Percentiles rank a stretch among this genome's conserved stretches.
Evolutionary conservation across 768 basidiomycete genomes (phyloP).

Genomic region (Boletus eberwhitei): DNA sequence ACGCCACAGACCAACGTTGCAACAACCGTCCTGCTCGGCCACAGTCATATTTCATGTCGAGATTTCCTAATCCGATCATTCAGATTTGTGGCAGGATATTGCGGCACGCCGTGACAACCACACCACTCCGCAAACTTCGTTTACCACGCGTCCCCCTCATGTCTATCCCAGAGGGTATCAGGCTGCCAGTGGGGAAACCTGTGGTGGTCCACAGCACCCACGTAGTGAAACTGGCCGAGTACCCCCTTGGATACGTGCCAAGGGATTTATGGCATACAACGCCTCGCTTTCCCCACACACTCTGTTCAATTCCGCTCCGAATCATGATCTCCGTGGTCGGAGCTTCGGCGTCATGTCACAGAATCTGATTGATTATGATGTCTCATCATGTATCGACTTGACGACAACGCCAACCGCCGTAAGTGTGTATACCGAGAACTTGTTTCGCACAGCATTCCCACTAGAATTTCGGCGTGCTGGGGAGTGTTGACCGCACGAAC

Average conservation of each 20-base stretch:
- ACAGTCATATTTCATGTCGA: background rate
- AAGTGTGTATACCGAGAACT: background rate
- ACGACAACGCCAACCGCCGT: background rate
- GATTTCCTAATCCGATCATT: constrained; percentile 10
- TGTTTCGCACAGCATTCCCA: constrained; percentile 3
- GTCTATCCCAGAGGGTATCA: constrained; percentile 2
- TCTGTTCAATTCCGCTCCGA: constrained; percentile 2
- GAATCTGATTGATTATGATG: background rate
- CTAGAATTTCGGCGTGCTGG: background rate
- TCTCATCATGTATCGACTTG: constrained; percentile 6
- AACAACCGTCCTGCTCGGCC: constrained; percentile 1
- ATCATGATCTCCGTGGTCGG: constrained; percentile 3
- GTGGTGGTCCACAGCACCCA: background rate
- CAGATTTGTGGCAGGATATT: constrained; percentile 6
- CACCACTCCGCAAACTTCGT: background rate
- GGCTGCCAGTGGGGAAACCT: background rate
- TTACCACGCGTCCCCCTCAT: constrained; percentile 10
- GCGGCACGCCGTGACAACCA: constrained; percentile 4
- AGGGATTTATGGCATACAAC: constrained; percentile 1
- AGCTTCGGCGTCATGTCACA: background rate
- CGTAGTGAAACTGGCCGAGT: constrained; percentile 1
- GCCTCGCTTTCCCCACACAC: constrained; percentile 11
- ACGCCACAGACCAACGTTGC: constrained; percentile 21
- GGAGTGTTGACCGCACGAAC: background rate
- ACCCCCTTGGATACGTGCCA: background rate